Percentiles rank a stretch among this genome's conserved stretches.
phyloP scores from a whole-genome alignment of 179 eudicot genomes.

The Beta corolliflora region DNA sequence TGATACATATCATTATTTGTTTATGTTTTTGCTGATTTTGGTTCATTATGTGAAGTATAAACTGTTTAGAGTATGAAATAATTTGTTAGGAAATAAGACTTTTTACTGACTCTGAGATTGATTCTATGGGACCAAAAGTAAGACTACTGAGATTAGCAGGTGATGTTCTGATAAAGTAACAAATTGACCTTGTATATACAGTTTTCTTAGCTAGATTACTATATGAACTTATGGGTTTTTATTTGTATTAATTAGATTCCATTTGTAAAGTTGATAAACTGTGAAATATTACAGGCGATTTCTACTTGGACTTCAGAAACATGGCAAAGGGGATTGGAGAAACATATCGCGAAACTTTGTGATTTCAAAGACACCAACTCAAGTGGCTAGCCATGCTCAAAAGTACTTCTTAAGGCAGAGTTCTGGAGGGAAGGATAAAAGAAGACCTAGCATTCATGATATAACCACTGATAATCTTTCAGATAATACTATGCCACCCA shows the following conservation, averaged over 20 bases:
- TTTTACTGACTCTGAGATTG: too few relatives aligned
- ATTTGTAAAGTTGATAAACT: background rate
- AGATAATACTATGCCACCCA: background rate
- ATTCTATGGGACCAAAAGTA: too few relatives aligned
- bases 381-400: constrained; percentile 90
- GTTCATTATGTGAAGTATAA: too few relatives aligned
- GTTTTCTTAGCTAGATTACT: too few relatives aligned
- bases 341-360: constrained; percentile 74
- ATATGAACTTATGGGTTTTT: background rate
- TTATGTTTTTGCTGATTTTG: background rate
- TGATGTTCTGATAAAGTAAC: too few relatives aligned
- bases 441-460: constrained; percentile 78
- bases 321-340: constrained; percentile 85
- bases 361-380: constrained; percentile 66
- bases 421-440: constrained; percentile 66
- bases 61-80: too few relatives aligned
- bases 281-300: constrained; percentile 51
- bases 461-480: constrained; percentile 54
- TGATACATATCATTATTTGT: too few relatives aligned
- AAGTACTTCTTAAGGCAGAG: constrained; percentile 74
- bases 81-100: too few relatives aligned
- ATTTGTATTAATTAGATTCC: background rate
- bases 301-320: constrained; percentile 60
- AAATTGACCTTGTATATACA: too few relatives aligned
- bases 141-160: too few relatives aligned